A percentile compares a stretch with the other conserved stretches of the same genome.
Evolutionary conservation across 2,329 filamentous ascomycete species (phyloP).

Genomic region (Biscogniauxia sp.): DNA sequence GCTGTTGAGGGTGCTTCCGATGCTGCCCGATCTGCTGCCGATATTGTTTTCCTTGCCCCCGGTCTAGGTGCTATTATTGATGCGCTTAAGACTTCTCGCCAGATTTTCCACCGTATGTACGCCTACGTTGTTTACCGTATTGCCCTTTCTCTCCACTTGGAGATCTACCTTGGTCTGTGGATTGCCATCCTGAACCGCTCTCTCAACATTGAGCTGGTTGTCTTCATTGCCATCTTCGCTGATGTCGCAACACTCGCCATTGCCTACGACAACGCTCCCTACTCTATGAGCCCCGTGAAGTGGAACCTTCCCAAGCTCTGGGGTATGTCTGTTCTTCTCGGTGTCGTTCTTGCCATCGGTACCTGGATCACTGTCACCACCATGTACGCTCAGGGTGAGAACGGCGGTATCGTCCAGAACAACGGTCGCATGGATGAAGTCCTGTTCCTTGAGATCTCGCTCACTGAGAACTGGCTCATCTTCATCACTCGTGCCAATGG

Average conservation of each 20-base stretch:
- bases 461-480: slow-evolving; percentile 95
- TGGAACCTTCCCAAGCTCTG: slow-evolving; percentile 94
- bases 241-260: slow-evolving; percentile 91
- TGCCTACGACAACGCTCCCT: slow-evolving; percentile 89
- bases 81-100: slow-evolving; percentile 86
- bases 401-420: slow-evolving; percentile 87
- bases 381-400: slow-evolving; percentile 62
- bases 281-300: slow-evolving; percentile 82
- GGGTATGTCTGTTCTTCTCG: slow-evolving; percentile 86
- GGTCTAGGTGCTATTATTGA: slow-evolving; percentile 92
- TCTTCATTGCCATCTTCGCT: slow-evolving; percentile 93
- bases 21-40: slow-evolving; percentile 84
- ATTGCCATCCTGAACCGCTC: slow-evolving; percentile 83
- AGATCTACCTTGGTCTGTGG: slow-evolving; percentile 90
- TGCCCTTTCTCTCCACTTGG: slow-evolving; percentile 83
- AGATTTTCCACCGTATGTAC: slow-evolving; percentile 97
- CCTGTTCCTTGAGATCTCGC: slow-evolving; percentile 84
- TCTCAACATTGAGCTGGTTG: slow-evolving; percentile 81
- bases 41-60: slow-evolving; percentile 90
- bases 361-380: slow-evolving; percentile 90
- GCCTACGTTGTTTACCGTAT: slow-evolving; percentile 96
- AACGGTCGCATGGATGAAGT: slow-evolving; percentile 79
- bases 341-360: slow-evolving; percentile 75
- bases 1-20: slow-evolving; percentile 90
- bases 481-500: slow-evolving; percentile 94